Conservation (phyloP, 2,329 filamentous ascomycete genomes). For the Neofusicoccum laricinum region DNA sequence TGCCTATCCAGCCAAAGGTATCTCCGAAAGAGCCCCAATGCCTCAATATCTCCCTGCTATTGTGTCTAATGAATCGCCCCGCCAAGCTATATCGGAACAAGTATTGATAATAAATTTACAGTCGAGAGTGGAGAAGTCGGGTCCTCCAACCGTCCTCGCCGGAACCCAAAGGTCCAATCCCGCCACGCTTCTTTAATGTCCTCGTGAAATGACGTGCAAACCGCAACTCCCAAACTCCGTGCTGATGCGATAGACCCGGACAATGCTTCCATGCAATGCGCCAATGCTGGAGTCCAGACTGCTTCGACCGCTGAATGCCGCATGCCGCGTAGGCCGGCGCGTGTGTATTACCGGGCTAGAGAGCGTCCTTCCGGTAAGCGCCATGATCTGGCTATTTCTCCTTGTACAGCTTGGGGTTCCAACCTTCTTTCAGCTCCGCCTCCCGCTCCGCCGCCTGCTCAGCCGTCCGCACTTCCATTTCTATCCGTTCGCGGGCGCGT, state of each 20-base stretch:
- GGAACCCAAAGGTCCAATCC: not conserved
- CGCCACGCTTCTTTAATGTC: not conserved
- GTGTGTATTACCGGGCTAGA: not conserved
- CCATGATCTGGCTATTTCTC: slow-evolving; percentile 55
- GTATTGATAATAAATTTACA: slow-evolving; percentile 8
- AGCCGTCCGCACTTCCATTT: slow-evolving; percentile 75
- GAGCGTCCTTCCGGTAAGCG: not conserved
- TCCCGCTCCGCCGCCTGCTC: slow-evolving; percentile 70
- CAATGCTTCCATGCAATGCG: slow-evolving; percentile 11
- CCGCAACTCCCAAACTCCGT: slow-evolving; percentile 17
- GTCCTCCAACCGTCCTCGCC: not conserved
- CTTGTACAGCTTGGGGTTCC: slow-evolving; percentile 94
- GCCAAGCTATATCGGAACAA: not conserved
- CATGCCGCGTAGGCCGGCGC: not conserved
- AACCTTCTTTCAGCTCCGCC: slow-evolving; percentile 77
- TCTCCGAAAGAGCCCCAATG: not conserved
- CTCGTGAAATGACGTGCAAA: not conserved
- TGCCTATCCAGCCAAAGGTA: not conserved
- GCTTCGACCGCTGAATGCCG: not conserved
- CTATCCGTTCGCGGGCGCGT: slow-evolving; percentile 85
- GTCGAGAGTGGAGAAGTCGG: slow-evolving; percentile 6
- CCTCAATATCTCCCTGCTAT: not conserved
- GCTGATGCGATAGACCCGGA: slow-evolving; percentile 17
- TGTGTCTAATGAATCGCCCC: not conserved
- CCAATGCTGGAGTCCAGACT: not conserved